Conservation (phyloP, 345 rosid genomes). For the Iberis pinnata region DNA sequence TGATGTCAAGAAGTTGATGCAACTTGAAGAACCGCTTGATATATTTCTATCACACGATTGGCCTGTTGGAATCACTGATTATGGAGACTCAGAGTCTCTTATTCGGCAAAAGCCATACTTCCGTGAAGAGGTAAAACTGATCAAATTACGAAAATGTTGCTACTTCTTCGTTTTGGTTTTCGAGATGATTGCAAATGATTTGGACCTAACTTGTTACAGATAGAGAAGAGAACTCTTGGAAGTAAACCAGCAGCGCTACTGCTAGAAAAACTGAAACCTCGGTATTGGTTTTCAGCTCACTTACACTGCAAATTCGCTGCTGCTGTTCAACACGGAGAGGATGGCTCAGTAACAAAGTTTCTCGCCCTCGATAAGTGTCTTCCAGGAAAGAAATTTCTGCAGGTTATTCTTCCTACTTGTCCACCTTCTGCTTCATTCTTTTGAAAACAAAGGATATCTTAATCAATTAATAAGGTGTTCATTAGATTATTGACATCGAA, state of each 20-base stretch:
- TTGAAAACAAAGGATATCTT: constrained; percentile 22
- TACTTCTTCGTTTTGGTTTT: constrained; percentile 3
- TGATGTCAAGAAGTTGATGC: constrained; percentile 84
- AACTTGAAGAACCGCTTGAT: constrained; percentile 69
- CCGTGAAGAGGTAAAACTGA: constrained; percentile 50
- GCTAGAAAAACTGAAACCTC: constrained; percentile 66
- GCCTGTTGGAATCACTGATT: constrained; percentile 88
- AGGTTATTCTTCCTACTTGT: constrained; percentile 36
- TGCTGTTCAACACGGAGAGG: constrained; percentile 68
- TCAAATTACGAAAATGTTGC: background rate
- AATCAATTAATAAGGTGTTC: constrained; percentile 15
- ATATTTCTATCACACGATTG: constrained; percentile 94
- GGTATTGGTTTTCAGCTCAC: constrained; percentile 94
- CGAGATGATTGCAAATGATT: constrained; percentile 1
- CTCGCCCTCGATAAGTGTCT: constrained; percentile 87
- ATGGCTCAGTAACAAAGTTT: constrained; percentile 71
- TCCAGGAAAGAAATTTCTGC: constrained; percentile 65
- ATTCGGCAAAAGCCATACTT: constrained; percentile 49
- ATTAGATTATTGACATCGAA: constrained; percentile 71
- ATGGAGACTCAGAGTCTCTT: constrained; percentile 61
- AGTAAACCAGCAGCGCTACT: constrained; percentile 81
- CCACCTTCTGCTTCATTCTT: constrained; percentile 8
- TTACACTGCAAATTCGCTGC: constrained; percentile 89
- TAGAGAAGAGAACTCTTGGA: constrained; percentile 61
- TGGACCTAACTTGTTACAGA: constrained; percentile 32